Conservation (phyloP, 768 basidiomycete species). For the Cubamyces sp. region DNA sequence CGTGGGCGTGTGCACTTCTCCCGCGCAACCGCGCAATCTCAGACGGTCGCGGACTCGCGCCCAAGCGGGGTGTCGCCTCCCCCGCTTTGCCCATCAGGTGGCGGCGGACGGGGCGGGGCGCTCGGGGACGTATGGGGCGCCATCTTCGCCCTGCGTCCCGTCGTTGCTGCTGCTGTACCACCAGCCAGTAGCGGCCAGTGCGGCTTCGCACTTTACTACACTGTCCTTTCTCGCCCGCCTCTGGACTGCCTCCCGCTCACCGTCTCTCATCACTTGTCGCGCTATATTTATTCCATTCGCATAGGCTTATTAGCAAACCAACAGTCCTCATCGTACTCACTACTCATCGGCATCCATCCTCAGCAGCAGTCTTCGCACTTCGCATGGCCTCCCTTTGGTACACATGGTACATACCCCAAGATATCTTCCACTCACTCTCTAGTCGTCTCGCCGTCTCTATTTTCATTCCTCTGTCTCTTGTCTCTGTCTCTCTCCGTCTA, state of each 20-base stretch:
- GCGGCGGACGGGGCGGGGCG: neutral
- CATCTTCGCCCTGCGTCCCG: too few species aligned
- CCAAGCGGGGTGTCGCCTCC: neutral
- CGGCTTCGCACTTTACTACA: too few species aligned
- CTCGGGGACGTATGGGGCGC: too few species aligned
- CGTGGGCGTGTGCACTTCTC: neutral
- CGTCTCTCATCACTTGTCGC: neutral
- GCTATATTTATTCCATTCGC: constrained; percentile 10
- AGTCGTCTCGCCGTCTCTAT: neutral
- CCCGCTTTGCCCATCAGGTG: neutral
- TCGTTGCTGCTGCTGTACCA: too few species aligned
- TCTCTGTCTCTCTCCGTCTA: neutral
- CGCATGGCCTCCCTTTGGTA: neutral
- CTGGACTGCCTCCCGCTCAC: too few species aligned
- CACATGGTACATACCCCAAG: too few species aligned
- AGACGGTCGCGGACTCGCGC: neutral
- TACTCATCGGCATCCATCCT: neutral
- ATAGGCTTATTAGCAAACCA: neutral
- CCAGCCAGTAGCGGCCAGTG: too few species aligned
- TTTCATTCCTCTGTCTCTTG: too few species aligned
- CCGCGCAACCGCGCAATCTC: neutral
- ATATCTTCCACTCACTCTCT: neutral
- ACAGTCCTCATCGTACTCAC: neutral
- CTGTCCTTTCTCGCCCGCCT: too few species aligned
- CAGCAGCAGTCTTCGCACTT: neutral